Evolutionary conservation across 805 yeast genomes (phyloP), one percentile per base, ranked within the genome.

Genomic region (Blastobotrys mokoenaii): DNA sequence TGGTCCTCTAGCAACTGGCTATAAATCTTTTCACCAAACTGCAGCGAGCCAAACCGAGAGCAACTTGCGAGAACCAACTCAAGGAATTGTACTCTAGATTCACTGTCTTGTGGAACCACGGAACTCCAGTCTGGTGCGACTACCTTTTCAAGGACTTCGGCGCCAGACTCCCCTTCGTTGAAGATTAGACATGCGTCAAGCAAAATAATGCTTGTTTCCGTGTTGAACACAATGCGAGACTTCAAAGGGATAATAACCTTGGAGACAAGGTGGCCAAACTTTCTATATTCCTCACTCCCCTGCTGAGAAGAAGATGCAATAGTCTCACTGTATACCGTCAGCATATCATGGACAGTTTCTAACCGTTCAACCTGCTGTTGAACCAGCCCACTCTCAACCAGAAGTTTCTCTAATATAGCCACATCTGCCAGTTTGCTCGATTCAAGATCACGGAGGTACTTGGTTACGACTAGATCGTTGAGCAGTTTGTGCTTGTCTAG

Each of bases 101-200:
- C 37, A 15, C 7, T 16, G 29, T 30, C 22, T 16, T 14, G 12
- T 5, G 41, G 41, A 6, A 6, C 14, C 3, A 38, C 12, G 3
- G 31, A 22, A 9, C 47, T 47, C 2, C 41, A n/a, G 2, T 34
- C 11, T 8, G 53, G 51, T 4, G 36, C 38, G 5, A 46, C 53
- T 15, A 51, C 18, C 5, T 40, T 22, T 22, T 50, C 35, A 20
- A 51, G 42, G 6, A 47, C 42, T 17, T 48, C 12, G 25, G 45
- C 22, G 11, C 54, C 54, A 22, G 43, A 20, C 14, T 38, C 42
- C 2, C 15, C 27, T 2, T 39, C 36, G 16, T 40, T 35, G 35
- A 51, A 35, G 3, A 46, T 44, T 43, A 51, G 37, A 18, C 49
- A 46, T 25, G 46, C 29, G 31, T 51, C 54, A 2, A 51, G 41